phyloP scores from a whole-genome alignment of 495 filamentous ascomycete genomes.

The Lasiosphaeria miniovina region DNA sequence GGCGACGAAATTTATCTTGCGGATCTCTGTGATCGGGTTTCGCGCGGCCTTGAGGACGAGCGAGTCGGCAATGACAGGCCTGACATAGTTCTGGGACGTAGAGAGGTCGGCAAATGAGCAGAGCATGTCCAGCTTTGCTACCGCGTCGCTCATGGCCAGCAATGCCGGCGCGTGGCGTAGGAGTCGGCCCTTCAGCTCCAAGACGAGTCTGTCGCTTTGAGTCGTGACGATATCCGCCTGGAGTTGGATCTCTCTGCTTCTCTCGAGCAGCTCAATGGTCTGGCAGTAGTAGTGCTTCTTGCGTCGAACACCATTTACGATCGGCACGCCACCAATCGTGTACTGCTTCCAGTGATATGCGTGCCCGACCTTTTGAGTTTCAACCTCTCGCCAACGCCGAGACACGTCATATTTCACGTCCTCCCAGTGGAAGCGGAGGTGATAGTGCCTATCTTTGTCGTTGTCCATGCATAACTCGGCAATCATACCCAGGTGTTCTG shows the following conservation, averaged over 20 bases:
- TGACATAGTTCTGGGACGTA: conserved; percentile 73
- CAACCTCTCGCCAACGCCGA: too few species aligned
- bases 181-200: conserved; percentile 65
- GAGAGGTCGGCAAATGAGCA: conserved; percentile 75
- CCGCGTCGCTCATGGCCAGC: conserved; percentile 76
- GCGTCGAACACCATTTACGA: conserved; percentile 73
- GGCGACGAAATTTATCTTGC: conserved; percentile 65
- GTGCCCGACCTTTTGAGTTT: background rate
- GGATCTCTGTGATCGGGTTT: conserved; percentile 69
- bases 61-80: conserved; percentile 70
- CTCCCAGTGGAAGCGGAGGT: background rate
- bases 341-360: conserved; percentile 4
- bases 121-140: conserved; percentile 94
- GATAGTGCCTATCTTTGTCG: background rate
- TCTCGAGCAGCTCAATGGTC: conserved; percentile 77
- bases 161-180: conserved; percentile 64
- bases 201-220: conserved; percentile 70
- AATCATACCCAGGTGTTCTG: background rate
- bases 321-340: conserved; percentile 10
- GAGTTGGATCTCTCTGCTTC: conserved; percentile 53
- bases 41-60: conserved; percentile 77
- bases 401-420: background rate
- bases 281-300: conserved; percentile 78
- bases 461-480: background rate
- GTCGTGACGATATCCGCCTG: conserved; percentile 75